Percentiles rank a stretch among this genome's conserved stretches.
Conservation (phyloP, 768 basidiomycete genomes). For the Steccherinum ochraceum region DNA sequence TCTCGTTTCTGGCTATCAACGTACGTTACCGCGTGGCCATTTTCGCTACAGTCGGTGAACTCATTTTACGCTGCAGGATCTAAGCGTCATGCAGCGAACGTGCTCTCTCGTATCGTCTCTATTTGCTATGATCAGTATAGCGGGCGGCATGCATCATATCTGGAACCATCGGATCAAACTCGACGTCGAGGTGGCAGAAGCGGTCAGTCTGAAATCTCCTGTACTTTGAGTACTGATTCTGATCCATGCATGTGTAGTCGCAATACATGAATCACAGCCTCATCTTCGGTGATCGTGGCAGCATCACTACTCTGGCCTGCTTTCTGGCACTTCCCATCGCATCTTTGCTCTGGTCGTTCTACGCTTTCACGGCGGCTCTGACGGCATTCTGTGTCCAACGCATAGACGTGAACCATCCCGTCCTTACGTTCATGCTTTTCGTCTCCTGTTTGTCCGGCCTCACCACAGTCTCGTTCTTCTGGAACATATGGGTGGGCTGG, state of each 20-base stretch:
- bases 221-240: not conserved
- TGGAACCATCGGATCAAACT: constrained; percentile 16
- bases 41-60: too few relatives aligned
- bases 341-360: constrained; percentile 19
- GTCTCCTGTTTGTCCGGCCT: constrained; percentile 7
- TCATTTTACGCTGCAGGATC: constrained; percentile 7
- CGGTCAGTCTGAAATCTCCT: too few relatives aligned
- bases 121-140: constrained; percentile 14
- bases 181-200: not conserved
- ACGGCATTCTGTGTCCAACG: constrained; percentile 15
- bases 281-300: constrained; percentile 2
- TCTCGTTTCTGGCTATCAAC: constrained; percentile 17
- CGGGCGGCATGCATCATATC: constrained; percentile 16
- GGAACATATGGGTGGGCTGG: constrained; percentile 17
- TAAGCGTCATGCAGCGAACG: constrained; percentile 12
- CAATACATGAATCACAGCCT: not conserved
- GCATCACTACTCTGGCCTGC: constrained; percentile 16
- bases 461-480: constrained; percentile 19
- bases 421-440: constrained; percentile 11
- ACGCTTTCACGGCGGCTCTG: constrained; percentile 17
- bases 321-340: constrained; percentile 20
- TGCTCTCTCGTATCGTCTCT: constrained; percentile 13
- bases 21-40: constrained; percentile 4
- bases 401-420: constrained; percentile 4
- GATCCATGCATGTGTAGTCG: constrained; percentile 6